Evolutionary conservation across 352 stramenopile genomes (phyloP).

Genomic region (Sclerospora graminicola): DNA sequence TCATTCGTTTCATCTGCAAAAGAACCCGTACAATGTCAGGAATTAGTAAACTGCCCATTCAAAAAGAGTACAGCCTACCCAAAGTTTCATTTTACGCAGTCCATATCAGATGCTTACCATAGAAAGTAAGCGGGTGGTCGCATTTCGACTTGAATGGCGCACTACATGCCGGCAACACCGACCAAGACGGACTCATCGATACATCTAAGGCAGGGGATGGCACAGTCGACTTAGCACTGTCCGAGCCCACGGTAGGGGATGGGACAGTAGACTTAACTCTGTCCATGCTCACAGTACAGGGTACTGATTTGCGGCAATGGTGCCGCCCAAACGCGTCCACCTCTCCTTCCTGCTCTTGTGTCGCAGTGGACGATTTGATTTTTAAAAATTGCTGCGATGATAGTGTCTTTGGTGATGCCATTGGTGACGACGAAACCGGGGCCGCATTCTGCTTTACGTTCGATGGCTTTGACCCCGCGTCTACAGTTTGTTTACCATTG

Average conservation of each 20-base stretch:
- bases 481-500: not conserved
- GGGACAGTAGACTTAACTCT: not conserved
- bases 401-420: conserved; percentile 3
- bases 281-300: not conserved
- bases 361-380: not conserved
- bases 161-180: conserved; percentile 4
- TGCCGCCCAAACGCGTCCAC: conserved; percentile 4
- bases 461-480: not conserved
- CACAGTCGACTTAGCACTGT: no score
- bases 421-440: conserved; percentile 5
- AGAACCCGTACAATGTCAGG: conserved; percentile 4
- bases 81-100: no score
- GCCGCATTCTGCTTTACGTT: not conserved
- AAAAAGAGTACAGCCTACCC: no score
- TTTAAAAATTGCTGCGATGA: conserved; percentile 2
- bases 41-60: conserved; percentile 1
- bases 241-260: no score
- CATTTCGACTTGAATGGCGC: conserved; percentile 10
- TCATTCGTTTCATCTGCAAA: conserved; percentile 19
- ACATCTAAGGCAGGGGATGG: not conserved
- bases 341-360: conserved; percentile 1
- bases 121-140: conserved; percentile 20
- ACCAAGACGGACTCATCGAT: not conserved
- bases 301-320: conserved; percentile 10
- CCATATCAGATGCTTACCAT: conserved; percentile 18